phyloP scores from a whole-genome alignment of 1,139 yeast species.

The Blastobotrys serpentis region DNA sequence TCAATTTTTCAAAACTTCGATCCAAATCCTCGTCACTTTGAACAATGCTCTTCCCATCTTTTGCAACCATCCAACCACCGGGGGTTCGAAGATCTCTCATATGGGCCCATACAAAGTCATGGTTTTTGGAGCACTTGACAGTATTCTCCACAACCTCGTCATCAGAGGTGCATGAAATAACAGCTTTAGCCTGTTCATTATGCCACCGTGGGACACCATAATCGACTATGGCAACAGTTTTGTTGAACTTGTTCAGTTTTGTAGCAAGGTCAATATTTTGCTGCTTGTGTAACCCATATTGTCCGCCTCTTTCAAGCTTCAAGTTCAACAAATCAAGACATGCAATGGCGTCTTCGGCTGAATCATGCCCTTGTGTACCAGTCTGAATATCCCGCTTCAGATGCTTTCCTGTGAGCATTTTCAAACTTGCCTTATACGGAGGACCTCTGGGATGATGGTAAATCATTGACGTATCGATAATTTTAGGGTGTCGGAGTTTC shows the following conservation, averaged over 20 bases:
- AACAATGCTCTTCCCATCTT: constrained; percentile 12
- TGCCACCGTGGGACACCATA: constrained; percentile 40
- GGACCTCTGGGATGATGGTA: constrained; percentile 80
- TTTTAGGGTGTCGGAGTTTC: constrained; percentile 65
- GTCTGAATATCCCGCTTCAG: constrained; percentile 65
- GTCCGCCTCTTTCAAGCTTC: constrained; percentile 63
- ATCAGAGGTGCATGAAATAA: constrained; percentile 53
- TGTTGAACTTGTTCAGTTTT: constrained; percentile 20
- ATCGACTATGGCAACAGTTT: constrained; percentile 39
- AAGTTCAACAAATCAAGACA: constrained; percentile 74
- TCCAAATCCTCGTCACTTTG: constrained; percentile 11
- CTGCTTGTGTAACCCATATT: constrained; percentile 51
- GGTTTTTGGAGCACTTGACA: constrained; percentile 33
- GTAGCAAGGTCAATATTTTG: constrained; percentile 24
- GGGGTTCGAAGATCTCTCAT: constrained; percentile 59
- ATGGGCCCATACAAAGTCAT: constrained; percentile 53
- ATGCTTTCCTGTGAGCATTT: constrained; percentile 59
- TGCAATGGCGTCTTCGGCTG: constrained; percentile 80
- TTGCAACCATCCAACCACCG: constrained; percentile 23
- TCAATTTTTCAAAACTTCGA: constrained; percentile 34
- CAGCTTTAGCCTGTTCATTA: constrained; percentile 38
- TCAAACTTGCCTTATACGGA: constrained; percentile 74
- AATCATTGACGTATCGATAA: constrained; percentile 83
- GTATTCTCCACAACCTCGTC: constrained; percentile 52
- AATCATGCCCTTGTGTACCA: constrained; percentile 68